Percentiles rank a stretch among this genome's conserved stretches.
These are phyloP conservation scores for Claviceps maximensis DNA, from an alignment of 2,329 filamentous ascomycete species.

Conservation along the genomic window DNA sequence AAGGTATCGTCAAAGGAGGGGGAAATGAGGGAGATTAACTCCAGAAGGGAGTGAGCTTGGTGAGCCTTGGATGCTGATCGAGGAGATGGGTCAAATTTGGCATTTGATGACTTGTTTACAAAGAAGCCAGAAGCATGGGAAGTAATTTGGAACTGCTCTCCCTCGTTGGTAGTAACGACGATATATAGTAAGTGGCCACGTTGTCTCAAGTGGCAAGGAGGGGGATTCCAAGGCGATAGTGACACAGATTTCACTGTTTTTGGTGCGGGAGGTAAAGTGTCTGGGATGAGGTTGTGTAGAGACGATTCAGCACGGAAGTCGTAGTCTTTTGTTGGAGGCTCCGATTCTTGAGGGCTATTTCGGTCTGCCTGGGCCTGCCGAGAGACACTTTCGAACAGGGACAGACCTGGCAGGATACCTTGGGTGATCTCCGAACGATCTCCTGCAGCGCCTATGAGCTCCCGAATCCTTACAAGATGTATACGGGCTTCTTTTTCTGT, in stretches of 20 bases:
- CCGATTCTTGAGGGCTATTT: constrained; percentile 18
- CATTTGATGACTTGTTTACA: constrained; percentile 90
- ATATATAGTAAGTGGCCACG: constrained; percentile 90
- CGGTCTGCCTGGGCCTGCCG: constrained; percentile 29
- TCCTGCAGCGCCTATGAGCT: constrained; percentile 84
- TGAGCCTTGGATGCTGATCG: constrained; percentile 64
- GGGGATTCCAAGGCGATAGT: constrained; percentile 91
- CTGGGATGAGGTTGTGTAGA: constrained; percentile 59
- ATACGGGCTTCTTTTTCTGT: constrained; percentile 96
- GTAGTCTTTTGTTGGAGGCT: constrained; percentile 48
- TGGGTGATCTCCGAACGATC: constrained; percentile 78
- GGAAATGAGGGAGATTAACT: constrained; percentile 65
- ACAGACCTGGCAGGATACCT: constrained; percentile 72
- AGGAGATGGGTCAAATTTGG: constrained; percentile 86
- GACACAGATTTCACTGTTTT: constrained; percentile 86
- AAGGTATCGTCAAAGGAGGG: constrained; percentile 71
- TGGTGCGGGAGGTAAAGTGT: constrained; percentile 52
- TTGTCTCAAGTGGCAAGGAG: constrained; percentile 79
- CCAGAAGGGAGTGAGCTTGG: constrained; percentile 74
- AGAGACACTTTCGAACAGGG: constrained; percentile 71
- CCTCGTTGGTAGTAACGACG: constrained; percentile 78
- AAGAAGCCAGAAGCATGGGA: constrained; percentile 90
- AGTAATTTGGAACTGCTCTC: constrained; percentile 89
- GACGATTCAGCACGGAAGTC: constrained; percentile 59
- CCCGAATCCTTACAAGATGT: constrained; percentile 80